Base-by-base conservation (phyloP, 2,329 filamentous ascomycete genomes). In the Orbilia brochopaga region DNA sequence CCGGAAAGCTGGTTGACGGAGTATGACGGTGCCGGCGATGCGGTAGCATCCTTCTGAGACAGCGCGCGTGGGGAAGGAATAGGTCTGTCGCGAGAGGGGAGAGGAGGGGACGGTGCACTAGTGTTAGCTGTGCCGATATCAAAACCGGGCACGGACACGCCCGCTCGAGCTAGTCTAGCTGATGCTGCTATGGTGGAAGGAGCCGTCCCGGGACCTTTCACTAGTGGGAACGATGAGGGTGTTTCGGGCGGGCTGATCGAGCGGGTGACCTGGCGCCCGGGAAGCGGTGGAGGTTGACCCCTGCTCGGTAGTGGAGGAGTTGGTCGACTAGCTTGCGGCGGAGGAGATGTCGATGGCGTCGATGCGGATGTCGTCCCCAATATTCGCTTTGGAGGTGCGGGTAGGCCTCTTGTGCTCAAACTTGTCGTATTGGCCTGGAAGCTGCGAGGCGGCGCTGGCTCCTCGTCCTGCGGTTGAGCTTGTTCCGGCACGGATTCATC, bases 141-240 rank as follows among this genome's bases (percentile, higher is more conserved):
- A 2, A 96, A 82, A 0, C 85, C 89, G 0, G 91, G 88, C 0
- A 96, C 90, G 0, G 88, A 90, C 4, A 96, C 83, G 0, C 92
- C 92, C 0, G 90, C 88, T 40, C 86, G 84, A 10, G 87, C 86
- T 7, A 97, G 83, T 46, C 90, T 84, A 66, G 81, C 83, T 62
- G 88, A 78, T 3, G 91, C 88, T 3, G 83, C 85, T 50, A 74
- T 69, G 10, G 75, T 44, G 51, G 75, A 54, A 61, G 35, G 46
- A 53, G 74, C 61, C 63, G 66, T 21, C 74, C 70, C 65, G 74
- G 75, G 56, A 75, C 76, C 24, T 73, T 78, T 62, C 69, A 76
- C 72, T 59, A 61, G 77, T 75, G 75, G 76, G 58, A 42, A 77
- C 57, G 50, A 75, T 72, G n/a, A 67, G 67, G 53, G 77, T 67